phyloP scores from a whole-genome alignment of 176 grass and related monocot species.

The Carex scoparia region DNA sequence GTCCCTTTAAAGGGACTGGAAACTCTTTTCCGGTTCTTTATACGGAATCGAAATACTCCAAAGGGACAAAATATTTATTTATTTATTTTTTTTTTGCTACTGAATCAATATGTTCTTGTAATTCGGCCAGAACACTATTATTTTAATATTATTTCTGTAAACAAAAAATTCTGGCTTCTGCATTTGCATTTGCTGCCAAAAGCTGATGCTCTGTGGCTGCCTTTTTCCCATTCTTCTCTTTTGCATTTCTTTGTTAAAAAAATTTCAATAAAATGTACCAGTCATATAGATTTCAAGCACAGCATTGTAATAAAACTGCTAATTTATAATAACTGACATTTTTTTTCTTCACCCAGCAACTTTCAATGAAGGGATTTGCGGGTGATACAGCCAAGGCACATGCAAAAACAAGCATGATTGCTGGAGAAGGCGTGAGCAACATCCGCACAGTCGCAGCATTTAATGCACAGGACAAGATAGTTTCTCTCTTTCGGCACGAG shows the following conservation, averaged over 20 bases:
- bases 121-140: too few species aligned
- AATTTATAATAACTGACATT: neutral
- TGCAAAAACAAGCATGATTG: constrained; percentile 91
- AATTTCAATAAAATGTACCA: too few species aligned
- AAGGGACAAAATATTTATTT: too few species aligned
- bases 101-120: too few species aligned
- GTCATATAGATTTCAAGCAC: too few species aligned
- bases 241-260: neutral
- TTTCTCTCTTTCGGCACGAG: constrained; percentile 68
- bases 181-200: neutral
- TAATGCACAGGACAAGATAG: constrained; percentile 87
- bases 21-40: too few species aligned
- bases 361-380: constrained; percentile 90
- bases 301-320: neutral
- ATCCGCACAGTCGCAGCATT: constrained; percentile 86
- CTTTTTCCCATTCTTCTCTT: neutral
- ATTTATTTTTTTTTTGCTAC: too few species aligned
- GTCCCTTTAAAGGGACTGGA: too few species aligned
- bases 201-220: neutral
- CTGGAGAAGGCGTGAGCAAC: constrained; percentile 78
- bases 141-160: too few species aligned
- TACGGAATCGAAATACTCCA: too few species aligned
- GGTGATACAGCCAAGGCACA: constrained; percentile 85
- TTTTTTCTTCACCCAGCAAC: constrained; percentile 47
- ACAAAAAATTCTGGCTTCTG: neutral